phyloP scores from a whole-genome alignment of 2,329 filamentous ascomycete species.

The Colletotrichum tabaci region DNA sequence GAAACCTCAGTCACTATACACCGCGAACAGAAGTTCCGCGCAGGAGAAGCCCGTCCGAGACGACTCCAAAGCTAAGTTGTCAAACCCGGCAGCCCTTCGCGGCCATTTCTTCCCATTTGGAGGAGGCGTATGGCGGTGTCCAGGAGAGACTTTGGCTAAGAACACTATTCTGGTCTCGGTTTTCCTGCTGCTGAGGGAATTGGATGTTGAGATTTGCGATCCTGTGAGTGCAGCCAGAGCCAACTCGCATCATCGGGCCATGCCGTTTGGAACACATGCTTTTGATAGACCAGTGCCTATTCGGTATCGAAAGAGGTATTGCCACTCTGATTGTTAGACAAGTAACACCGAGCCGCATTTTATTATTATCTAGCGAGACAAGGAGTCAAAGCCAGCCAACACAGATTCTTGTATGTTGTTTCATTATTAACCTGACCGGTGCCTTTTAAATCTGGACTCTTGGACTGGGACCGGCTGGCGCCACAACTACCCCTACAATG shows the following conservation, averaged over 20 bases:
- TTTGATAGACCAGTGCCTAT: slow-evolving; percentile 26
- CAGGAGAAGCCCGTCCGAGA: not conserved
- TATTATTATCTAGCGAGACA: no score
- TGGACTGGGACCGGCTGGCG: no score
- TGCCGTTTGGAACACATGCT: slow-evolving; percentile 33
- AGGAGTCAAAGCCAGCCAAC: no score
- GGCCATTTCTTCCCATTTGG: slow-evolving; percentile 37
- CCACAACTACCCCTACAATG: not conserved
- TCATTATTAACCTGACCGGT: no score
- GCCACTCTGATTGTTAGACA: no score
- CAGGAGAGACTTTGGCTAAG: slow-evolving; percentile 33
- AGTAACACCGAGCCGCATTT: no score
- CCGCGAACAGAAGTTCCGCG: not conserved
- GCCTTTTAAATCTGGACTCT: no score
- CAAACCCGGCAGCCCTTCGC: slow-evolving; percentile 4
- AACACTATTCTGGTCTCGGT: slow-evolving; percentile 24
- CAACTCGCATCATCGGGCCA: not conserved
- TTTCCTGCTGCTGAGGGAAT: not conserved
- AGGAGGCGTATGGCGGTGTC: slow-evolving; percentile 35
- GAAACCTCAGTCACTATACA: not conserved
- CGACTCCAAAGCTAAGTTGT: slow-evolving; percentile 19
- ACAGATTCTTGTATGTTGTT: no score
- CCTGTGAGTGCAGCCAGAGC: not conserved
- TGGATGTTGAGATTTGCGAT: slow-evolving; percentile 15
- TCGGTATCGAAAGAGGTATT: not conserved